Evolutionary conservation across 768 basidiomycete species (phyloP), one percentile per base, ranked within the genome.

Genomic region (Paxillus rubicundulus): DNA sequence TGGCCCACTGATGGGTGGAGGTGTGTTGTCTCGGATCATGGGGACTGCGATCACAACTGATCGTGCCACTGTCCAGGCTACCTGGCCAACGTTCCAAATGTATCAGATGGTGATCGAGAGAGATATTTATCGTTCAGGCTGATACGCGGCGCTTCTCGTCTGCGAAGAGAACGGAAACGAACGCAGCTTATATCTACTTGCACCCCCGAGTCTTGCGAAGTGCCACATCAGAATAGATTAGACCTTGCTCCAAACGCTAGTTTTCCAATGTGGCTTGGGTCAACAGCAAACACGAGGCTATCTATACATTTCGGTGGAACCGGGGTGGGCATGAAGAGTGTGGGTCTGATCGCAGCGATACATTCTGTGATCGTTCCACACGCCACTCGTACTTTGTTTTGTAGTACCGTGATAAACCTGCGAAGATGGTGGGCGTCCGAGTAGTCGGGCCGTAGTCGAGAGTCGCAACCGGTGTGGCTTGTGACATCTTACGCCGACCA

Each of bases 1-100:
- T 70, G 57, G 32, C 44, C 44, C 48, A 14, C 33, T 51, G 51
- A 51, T 56, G 52, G 2, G n/a, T 33, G 18, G 27, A 45, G 45
- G 54, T 56, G 60, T 41, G 28, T 37, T 28, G 24, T 17, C 36
- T 13, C 38, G 39, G 47, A 51, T 55, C 43, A 46, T 50, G 37
- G 51, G 41, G 24, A 36, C 18, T 30, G n/a, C 30, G 10, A 20
- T 38, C n/a, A 40, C 14, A 28, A 7, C 16, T 12, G 21, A 44
- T 8, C 21, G 12, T 42, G 41, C 41, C 41, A n/a, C 9, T 42
- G 12, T 44, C 27, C 27, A 24, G 21, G 24, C 21, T n/a, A 27
- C 13, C 9, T n/a, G 36, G n/a, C 24, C 37, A n/a, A 36, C n/a
- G 14, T n/a, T 39, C 38, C 18, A 36, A 42, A 54, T 20, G 20